Evolutionary conservation across 2,329 filamentous ascomycete species (phyloP), one percentile per base, ranked within the genome.

Genomic region (Clarireedia sp.): DNA sequence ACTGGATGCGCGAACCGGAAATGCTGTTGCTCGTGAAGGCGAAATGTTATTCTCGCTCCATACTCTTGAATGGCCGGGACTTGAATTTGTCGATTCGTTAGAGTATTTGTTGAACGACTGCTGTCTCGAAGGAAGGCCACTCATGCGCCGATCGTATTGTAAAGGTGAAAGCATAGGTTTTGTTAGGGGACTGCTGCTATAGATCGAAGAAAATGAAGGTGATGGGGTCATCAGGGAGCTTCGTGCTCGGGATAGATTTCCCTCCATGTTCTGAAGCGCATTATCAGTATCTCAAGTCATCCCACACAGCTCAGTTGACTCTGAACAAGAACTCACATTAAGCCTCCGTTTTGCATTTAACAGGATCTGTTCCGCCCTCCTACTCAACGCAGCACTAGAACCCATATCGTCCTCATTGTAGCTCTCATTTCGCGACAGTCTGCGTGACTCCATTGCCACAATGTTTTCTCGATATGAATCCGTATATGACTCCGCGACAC

Each of bases 321-420:
- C 26, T 14, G 6, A 36, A 47, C 17, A 8, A 5, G 7, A 38
- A 72, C 88, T 70, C 77, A 95, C 90, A 67, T 89, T 94, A 59
- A 97, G 76, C 63, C 90, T 80, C 69, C 84, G 86, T 74, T 96
- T 96, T 33, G 92, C 92, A 71, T 95, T 96, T 55, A 90, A 89
- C 54, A 97, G 77, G 67, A 96, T 96, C 66, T 91, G 78, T 68
- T 96, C 91, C 1, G 91, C 91, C 64, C 90, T 82, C 62, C 86
- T 85, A 69, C 89, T 92, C 60, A 95, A 73, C 23, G 88, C 83
- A 16, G 80, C 83, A 48, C 87, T 89, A 3, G 89, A 89, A 64
- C 86, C 82, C 45, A 78, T 77, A 54, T 87, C 80, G 55, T 83
- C 81, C 46, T 71, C 71, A 19, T 69, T 45, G 62, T 66, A 69